Conservation (phyloP, 2,329 filamentous ascomycete species). For the Colletotrichum sp. region DNA sequence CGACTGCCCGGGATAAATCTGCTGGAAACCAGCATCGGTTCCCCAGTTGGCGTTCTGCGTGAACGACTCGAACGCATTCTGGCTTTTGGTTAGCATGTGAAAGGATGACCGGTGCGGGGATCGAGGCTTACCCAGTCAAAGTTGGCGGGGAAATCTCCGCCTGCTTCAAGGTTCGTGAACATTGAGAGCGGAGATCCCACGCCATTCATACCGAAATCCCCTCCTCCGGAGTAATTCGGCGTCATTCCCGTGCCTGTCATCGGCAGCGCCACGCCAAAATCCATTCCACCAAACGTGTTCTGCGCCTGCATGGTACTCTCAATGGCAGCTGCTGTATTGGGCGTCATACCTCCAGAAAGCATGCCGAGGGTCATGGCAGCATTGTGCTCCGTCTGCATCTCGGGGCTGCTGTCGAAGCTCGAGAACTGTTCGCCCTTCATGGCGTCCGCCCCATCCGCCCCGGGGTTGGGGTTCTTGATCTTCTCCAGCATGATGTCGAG, state of each 20-base stretch:
- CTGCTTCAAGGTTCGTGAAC: constrained; percentile 47
- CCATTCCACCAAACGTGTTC: constrained; percentile 49
- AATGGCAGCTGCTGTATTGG: constrained; percentile 31
- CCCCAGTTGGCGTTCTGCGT: constrained; percentile 61
- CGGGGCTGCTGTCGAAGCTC: constrained; percentile 22
- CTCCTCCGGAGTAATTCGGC: constrained; percentile 38
- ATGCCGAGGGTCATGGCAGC: constrained; percentile 48
- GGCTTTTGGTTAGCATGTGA: constrained; percentile 25
- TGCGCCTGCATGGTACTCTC: constrained; percentile 38
- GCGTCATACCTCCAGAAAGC: constrained; percentile 42
- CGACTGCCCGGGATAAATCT: constrained; percentile 34
- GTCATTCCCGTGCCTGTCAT: constrained; percentile 36
- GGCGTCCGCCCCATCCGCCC: not conserved
- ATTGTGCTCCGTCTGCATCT: constrained; percentile 41
- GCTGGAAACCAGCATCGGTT: constrained; percentile 55
- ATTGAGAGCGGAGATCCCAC: constrained; percentile 56
- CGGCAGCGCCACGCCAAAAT: constrained; percentile 41
- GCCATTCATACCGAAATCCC: constrained; percentile 37
- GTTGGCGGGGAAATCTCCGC: constrained; percentile 49
- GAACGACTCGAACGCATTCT: constrained; percentile 64
- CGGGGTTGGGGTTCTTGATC: constrained; percentile 58
- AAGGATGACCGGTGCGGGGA: not conserved
- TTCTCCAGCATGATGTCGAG: constrained; percentile 87
- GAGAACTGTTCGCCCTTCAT: constrained; percentile 29
- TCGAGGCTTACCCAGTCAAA: constrained; percentile 62